Evolutionary conservation across 108 stramenopile species (phyloP).

Genomic region (Pseudonitzschia multistriata): DNA sequence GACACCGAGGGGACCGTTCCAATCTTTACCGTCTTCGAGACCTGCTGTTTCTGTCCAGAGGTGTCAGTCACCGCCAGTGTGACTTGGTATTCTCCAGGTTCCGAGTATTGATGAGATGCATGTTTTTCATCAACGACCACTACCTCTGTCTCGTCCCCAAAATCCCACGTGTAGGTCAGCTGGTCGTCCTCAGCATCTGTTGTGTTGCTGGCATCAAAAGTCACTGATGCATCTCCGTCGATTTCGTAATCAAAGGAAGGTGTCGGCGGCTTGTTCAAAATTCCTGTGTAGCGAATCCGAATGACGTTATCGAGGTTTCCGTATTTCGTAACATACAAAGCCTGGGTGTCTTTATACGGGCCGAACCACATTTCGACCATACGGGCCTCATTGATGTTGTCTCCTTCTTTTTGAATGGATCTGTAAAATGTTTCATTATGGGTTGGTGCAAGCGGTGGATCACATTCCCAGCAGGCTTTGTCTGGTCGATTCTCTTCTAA

Average conservation of each 20-base stretch:
- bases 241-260: background rate
- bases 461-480: background rate
- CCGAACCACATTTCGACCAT: conserved; percentile 34
- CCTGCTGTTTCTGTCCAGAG: conserved; percentile 13
- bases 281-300: conserved; percentile 26
- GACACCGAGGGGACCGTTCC: conserved; percentile 9
- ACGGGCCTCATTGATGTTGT: conserved; percentile 11
- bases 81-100: conserved; percentile 16
- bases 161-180: conserved; percentile 35
- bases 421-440: conserved; percentile 14
- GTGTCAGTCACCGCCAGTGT: conserved; percentile 26
- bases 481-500: conserved; percentile 6
- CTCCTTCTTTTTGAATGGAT: conserved; percentile 1
- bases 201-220: conserved; percentile 33
- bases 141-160: conserved; percentile 24
- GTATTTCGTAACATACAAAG: conserved; percentile 23
- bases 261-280: conserved; percentile 24
- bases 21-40: conserved; percentile 3
- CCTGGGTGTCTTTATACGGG: conserved; percentile 28
- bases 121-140: background rate
- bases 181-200: conserved; percentile 35
- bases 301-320: conserved; percentile 18
- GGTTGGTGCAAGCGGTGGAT: conserved; percentile 16
- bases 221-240: conserved; percentile 8
- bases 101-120: conserved; percentile 11